Conservation (phyloP, 495 filamentous ascomycete species). For the Podospora conica region DNA sequence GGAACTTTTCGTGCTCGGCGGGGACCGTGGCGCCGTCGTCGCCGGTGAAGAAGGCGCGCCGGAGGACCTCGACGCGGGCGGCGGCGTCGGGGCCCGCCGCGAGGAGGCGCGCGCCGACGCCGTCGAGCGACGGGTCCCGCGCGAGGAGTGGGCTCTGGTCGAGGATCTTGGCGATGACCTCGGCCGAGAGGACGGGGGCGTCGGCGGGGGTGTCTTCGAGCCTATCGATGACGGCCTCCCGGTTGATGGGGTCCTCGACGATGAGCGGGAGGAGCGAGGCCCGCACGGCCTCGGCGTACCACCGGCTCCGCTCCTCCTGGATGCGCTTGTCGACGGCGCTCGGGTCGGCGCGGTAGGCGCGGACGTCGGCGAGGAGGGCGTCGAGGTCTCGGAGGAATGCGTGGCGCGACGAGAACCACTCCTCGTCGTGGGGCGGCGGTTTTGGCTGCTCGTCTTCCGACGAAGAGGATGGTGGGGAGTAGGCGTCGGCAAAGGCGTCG, state of each 20-base stretch:
- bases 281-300: constrained; percentile 37
- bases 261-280: constrained; percentile 27
- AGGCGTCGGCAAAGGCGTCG: constrained; percentile 32
- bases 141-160: not conserved
- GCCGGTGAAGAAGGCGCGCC: constrained; percentile 32
- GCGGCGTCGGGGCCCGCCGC: constrained; percentile 15
- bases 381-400: constrained; percentile 38
- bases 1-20: constrained; percentile 30
- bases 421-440: constrained; percentile 6
- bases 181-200: constrained; percentile 8
- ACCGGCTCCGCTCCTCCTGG: constrained; percentile 36
- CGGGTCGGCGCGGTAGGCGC: constrained; percentile 31
- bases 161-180: constrained; percentile 22
- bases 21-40: constrained; percentile 16
- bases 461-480: constrained; percentile 19
- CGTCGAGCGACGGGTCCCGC: not conserved
- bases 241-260: constrained; percentile 21
- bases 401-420: constrained; percentile 40
- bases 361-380: constrained; percentile 32
- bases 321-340: constrained; percentile 36
- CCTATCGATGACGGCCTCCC: constrained; percentile 20
- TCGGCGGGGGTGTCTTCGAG: constrained; percentile 19
- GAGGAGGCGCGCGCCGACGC: constrained; percentile 19
- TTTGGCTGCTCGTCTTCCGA: constrained; percentile 4
- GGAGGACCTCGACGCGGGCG: constrained; percentile 23